Evolutionary conservation across 495 filamentous ascomycete species (phyloP).

Genomic region (Collariella sp.): DNA sequence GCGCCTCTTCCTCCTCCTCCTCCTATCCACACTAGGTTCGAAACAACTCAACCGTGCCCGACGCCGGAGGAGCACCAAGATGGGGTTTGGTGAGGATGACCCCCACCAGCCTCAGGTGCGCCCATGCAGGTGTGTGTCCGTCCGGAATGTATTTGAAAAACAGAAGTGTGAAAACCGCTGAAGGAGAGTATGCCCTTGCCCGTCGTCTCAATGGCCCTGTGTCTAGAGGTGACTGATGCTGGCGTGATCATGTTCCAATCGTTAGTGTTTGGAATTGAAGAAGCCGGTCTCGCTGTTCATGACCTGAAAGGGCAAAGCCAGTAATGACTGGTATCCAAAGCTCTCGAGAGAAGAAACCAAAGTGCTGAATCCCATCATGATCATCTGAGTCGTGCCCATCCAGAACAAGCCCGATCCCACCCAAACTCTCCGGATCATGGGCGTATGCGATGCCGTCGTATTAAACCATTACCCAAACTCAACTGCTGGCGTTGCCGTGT

Average conservation of each 20-base stretch:
- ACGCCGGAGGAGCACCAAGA: not conserved
- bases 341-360: not conserved
- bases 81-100: not conserved
- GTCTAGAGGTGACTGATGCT: not conserved
- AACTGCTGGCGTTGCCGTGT: not conserved
- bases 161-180: too few species aligned
- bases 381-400: not conserved
- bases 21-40: not conserved
- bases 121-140: too few species aligned
- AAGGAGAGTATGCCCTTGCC: too few species aligned
- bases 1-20: not conserved
- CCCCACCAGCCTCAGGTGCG: too few species aligned
- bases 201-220: too few species aligned
- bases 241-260: not conserved
- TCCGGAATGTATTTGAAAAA: too few species aligned
- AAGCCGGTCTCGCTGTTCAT: too few species aligned
- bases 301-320: too few species aligned
- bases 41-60: not conserved
- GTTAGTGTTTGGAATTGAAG: not conserved
- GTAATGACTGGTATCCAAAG: not conserved
- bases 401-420: not conserved
- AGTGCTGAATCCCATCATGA: not conserved
- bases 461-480: constrained; percentile 9
- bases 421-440: not conserved
- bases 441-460: not conserved